phyloP scores from a whole-genome alignment of 1,284 basidiomycete genomes.

The Meripilus lineatus region DNA sequence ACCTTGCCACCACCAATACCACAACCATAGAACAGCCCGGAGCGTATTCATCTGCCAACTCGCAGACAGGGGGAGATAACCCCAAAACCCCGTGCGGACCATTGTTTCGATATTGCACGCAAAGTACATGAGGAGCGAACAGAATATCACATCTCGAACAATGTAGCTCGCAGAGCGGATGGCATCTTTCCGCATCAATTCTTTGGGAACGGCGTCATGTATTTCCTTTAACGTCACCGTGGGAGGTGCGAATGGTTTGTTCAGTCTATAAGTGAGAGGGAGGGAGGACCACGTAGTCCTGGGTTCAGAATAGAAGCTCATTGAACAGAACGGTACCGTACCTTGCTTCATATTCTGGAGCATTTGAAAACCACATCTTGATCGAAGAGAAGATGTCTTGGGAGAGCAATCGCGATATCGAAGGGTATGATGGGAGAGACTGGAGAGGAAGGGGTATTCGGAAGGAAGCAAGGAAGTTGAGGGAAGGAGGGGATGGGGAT shows the following conservation, averaged over 20 bases:
- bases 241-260: conserved; percentile 36
- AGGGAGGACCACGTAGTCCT: neutral
- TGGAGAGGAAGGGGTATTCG: too few relatives aligned
- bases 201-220: conserved; percentile 41
- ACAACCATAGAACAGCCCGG: conserved; percentile 31
- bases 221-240: conserved; percentile 40
- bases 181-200: conserved; percentile 47
- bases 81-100: conserved; percentile 18
- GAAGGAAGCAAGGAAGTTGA: too few relatives aligned
- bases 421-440: too few relatives aligned
- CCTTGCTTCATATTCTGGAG: conserved; percentile 29
- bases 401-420: too few relatives aligned
- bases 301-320: neutral
- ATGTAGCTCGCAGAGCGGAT: conserved; percentile 32
- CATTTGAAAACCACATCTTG: conserved; percentile 31
- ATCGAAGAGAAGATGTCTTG: too few relatives aligned
- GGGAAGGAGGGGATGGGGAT: too few relatives aligned
- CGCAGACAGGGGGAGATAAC: conserved; percentile 15
- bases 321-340: conserved; percentile 11
- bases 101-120: conserved; percentile 35
- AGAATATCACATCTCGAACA: conserved; percentile 36
- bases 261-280: conserved; percentile 19
- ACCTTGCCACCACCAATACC: conserved; percentile 48
- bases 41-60: conserved; percentile 18
- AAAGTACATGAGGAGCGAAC: conserved; percentile 33